These are phyloP conservation scores for Carnegiea gigantea DNA, from an alignment of 179 eudicot species.

Conservation along the genomic window DNA sequence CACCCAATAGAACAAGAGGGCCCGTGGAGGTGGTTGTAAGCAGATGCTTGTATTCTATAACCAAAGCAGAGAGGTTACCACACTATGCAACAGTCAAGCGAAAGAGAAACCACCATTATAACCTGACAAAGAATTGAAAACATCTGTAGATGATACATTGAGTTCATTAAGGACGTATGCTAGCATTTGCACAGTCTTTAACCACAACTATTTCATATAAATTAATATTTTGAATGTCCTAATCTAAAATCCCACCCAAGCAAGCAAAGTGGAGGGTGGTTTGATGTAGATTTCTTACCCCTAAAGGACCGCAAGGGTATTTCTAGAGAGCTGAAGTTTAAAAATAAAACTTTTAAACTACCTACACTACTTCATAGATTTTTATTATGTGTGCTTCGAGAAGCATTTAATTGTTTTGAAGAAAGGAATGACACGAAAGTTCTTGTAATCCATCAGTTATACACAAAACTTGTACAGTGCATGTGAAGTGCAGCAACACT, in stretches of 20 bases:
- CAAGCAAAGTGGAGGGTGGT: not conserved
- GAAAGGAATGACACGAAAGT: not conserved
- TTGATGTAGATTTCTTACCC: too few relatives aligned
- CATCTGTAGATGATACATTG: not conserved
- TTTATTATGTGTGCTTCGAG: too few relatives aligned
- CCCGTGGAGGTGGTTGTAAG: too few relatives aligned
- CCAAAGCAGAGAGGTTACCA: too few relatives aligned
- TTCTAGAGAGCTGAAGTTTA: too few relatives aligned
- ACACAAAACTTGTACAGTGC: not conserved
- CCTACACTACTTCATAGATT: too few relatives aligned
- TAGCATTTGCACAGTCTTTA: not conserved
- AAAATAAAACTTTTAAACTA: too few relatives aligned
- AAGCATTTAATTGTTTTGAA: not conserved
- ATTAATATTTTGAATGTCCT: not conserved
- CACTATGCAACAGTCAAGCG: not conserved
- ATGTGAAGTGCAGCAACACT: conserved; percentile 13
- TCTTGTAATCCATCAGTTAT: not conserved
- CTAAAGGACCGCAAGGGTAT: too few relatives aligned
- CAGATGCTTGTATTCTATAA: too few relatives aligned
- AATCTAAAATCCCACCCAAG: not conserved
- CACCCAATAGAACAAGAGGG: too few relatives aligned
- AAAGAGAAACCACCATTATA: not conserved
- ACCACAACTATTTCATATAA: not conserved
- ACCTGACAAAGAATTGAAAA: not conserved
- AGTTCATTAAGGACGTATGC: not conserved